These are phyloP conservation scores for Syzygium grande DNA, from an alignment of 345 rosid species.

Conservation along the genomic window DNA sequence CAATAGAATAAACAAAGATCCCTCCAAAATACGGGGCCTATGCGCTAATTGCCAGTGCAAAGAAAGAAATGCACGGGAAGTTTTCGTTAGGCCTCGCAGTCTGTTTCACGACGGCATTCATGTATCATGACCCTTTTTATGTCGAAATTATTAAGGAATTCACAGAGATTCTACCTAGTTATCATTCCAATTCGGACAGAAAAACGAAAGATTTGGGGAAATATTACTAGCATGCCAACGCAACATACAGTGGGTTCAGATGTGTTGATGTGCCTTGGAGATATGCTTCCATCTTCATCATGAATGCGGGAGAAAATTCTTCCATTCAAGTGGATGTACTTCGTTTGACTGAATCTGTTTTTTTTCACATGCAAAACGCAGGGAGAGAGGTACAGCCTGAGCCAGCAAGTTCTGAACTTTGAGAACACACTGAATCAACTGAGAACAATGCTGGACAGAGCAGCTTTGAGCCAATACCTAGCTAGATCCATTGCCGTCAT, in stretches of 20 bases:
- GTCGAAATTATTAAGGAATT: background rate
- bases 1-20: background rate
- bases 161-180: background rate
- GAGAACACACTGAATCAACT: conserved; percentile 50
- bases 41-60: background rate
- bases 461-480: conserved; percentile 34
- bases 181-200: background rate
- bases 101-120: background rate
- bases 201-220: background rate
- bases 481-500: conserved; percentile 43
- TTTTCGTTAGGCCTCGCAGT: background rate
- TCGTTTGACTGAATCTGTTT: background rate
- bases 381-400: conserved; percentile 58
- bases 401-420: conserved; percentile 63
- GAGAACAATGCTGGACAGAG: conserved; percentile 34
- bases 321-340: background rate
- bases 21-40: background rate
- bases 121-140: background rate
- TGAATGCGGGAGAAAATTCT: background rate
- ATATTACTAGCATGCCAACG: background rate
- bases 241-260: background rate
- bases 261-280: background rate
- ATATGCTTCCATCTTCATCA: background rate
- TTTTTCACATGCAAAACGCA: conserved; percentile 6
- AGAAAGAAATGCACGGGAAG: background rate